A percentile compares a stretch with the other conserved stretches of the same genome.
Conservation (phyloP, 140 eudicot species). For the Cichorium intybus region DNA sequence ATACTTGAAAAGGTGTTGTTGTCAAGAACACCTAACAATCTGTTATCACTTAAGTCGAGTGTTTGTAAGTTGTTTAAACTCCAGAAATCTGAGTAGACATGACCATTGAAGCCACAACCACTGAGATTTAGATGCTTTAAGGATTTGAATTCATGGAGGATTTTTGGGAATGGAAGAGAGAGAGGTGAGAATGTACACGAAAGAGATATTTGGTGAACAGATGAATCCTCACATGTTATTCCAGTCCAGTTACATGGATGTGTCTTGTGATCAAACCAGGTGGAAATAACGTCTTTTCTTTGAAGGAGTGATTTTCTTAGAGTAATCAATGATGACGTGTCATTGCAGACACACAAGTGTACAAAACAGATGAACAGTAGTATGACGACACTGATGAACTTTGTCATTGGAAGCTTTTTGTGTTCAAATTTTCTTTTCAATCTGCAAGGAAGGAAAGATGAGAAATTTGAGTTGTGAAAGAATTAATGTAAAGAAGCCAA, state of each 20-base stretch:
- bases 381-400: slow-evolving; percentile 17
- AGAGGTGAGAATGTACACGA: slow-evolving; percentile 46
- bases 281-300: slow-evolving; percentile 40
- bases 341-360: slow-evolving; percentile 29
- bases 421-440: background rate
- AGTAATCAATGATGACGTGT: slow-evolving; percentile 41
- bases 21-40: slow-evolving; percentile 43
- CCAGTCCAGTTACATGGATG: slow-evolving; percentile 91
- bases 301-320: slow-evolving; percentile 42
- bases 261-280: slow-evolving; percentile 54
- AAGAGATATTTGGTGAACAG: slow-evolving; percentile 48
- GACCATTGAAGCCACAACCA: slow-evolving; percentile 61
- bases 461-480: background rate
- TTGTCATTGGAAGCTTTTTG: slow-evolving; percentile 23
- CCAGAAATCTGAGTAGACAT: slow-evolving; percentile 56
- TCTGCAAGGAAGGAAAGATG: slow-evolving; percentile 31
- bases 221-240: slow-evolving; percentile 48
- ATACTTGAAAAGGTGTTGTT: slow-evolving; percentile 37
- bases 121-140: slow-evolving; percentile 72
- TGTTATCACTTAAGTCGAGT: slow-evolving; percentile 68
- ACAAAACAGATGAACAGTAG: slow-evolving; percentile 29
- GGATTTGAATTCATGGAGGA: slow-evolving; percentile 41
- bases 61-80: slow-evolving; percentile 46
- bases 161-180: slow-evolving; percentile 57
- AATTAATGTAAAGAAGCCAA: background rate